A percentile compares a stretch with the other conserved stretches of the same genome.
Evolutionary conservation across 2,329 filamentous ascomycete genomes (phyloP).

Genomic region (Daldinia sp.): DNA sequence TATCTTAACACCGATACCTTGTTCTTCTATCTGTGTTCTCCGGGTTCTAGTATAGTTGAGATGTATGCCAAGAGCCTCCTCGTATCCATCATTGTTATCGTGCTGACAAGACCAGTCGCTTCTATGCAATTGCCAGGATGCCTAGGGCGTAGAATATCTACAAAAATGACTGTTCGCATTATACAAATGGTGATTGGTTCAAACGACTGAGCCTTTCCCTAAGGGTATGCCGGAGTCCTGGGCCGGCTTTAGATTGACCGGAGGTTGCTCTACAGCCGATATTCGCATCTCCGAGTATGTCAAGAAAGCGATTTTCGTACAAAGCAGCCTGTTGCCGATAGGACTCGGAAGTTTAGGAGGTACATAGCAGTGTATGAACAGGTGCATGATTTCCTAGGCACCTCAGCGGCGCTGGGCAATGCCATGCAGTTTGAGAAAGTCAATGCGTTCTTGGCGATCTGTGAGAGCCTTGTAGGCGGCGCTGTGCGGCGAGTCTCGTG

Average conservation of each 20-base stretch:
- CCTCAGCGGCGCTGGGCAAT: conserved; percentile 9
- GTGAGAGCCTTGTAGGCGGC: conserved; percentile 4
- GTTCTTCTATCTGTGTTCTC: background rate
- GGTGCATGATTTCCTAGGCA: background rate
- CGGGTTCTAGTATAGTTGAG: no score
- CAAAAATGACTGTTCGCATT: background rate
- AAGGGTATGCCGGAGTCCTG: background rate
- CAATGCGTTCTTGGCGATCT: conserved; percentile 11
- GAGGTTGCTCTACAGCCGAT: background rate
- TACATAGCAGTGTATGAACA: background rate
- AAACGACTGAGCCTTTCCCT: background rate
- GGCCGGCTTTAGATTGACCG: background rate
- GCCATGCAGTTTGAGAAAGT: conserved; percentile 14
- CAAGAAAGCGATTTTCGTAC: background rate
- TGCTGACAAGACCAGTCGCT: background rate
- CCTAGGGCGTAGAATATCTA: background rate
- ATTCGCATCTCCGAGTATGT: background rate
- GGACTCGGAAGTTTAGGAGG: background rate
- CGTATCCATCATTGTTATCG: background rate
- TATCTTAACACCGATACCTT: background rate
- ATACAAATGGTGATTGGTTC: background rate
- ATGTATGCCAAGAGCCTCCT: background rate
- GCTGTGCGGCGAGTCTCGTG: conserved; percentile 4
- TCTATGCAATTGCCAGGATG: background rate
- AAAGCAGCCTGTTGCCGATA: background rate